Base-by-base conservation (phyloP, 768 basidiomycete species). In the Chalciporus piperatus region DNA sequence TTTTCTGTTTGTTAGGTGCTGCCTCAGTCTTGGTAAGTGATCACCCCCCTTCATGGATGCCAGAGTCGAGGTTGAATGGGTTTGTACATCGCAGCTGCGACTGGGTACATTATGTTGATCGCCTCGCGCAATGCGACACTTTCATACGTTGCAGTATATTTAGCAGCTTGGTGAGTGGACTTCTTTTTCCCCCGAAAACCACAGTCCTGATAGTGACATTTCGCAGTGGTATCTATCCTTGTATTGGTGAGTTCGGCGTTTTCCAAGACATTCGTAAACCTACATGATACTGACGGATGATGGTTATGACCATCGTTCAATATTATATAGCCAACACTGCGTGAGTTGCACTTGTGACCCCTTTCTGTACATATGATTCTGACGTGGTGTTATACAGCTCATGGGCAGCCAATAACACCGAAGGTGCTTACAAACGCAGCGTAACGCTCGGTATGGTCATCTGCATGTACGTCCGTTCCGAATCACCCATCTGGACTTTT, bases 351-450 rank as follows among this genome's bases (percentile, higher is more conserved):
- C 13, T 48, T 43, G 41, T 37, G 6, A 41, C 11, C 35, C 43
- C 17, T 30, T 47, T 25, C 7, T 3, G 43, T 3, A 30, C 30
- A 6, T 3, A 28, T 28, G 4, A 6, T 30, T 32, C 41, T 62
- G 47, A 59, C 33, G 19, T 25, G 52, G 54, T 22, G 30, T 22
- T 50, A 40, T 20, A 16, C 25, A 72, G 78, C 54, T 74, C 77
- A 3, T 80, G 77, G 77, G 78, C 81, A 19, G 80, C 82, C 17
- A 87, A 88, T 60, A 89, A 87, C 61, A 76, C 85, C 13, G 85
- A 89, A 67, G 87, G 87, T 13, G 76, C 79, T 3, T 89, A 89
- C 69, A 89, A 89, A 64, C 84, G 87, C 37, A 82, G 82, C 56
- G 84, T 88, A 7, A 74, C 83, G 1, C 70, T 89, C 45, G 86